phyloP scores from a whole-genome alignment of 306 rosid species.

The Vigna radiata region DNA sequence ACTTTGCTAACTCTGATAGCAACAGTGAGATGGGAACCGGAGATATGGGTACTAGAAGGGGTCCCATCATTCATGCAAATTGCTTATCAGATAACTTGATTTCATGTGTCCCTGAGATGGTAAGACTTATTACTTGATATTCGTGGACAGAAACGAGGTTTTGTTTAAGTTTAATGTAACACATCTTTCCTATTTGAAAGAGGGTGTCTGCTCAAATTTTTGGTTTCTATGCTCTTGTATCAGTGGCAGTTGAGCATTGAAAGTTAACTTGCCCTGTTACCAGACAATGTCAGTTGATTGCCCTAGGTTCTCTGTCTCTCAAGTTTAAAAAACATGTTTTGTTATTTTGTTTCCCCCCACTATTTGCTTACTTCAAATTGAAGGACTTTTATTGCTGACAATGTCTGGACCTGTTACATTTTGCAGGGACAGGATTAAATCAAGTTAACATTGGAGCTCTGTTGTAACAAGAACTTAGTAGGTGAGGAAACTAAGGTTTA shows the following conservation, averaged over 20 bases:
- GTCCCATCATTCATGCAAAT: conserved; percentile 79
- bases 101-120: conserved; percentile 55
- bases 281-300: not conserved
- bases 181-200: conserved; percentile 24
- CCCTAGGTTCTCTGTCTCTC: conserved; percentile 1
- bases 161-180: conserved; percentile 20
- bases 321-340: not conserved
- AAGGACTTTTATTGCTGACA: conserved; percentile 12
- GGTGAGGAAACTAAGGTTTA: conserved; percentile 51
- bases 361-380: not conserved
- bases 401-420: conserved; percentile 33
- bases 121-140: conserved; percentile 45
- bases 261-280: not conserved
- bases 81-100: conserved; percentile 68
- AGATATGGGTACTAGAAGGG: conserved; percentile 44
- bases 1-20: conserved; percentile 50
- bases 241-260: not conserved
- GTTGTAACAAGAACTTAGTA: conserved; percentile 23
- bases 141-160: conserved; percentile 4
- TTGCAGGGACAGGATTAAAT: conserved; percentile 60
- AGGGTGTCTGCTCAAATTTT: not conserved
- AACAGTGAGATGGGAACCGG: conserved; percentile 47
- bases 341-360: not conserved
- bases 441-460: conserved; percentile 27
- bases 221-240: not conserved